phyloP scores from a whole-genome alignment of 2,329 filamentous ascomycete genomes.

The Xylaria digitata region DNA sequence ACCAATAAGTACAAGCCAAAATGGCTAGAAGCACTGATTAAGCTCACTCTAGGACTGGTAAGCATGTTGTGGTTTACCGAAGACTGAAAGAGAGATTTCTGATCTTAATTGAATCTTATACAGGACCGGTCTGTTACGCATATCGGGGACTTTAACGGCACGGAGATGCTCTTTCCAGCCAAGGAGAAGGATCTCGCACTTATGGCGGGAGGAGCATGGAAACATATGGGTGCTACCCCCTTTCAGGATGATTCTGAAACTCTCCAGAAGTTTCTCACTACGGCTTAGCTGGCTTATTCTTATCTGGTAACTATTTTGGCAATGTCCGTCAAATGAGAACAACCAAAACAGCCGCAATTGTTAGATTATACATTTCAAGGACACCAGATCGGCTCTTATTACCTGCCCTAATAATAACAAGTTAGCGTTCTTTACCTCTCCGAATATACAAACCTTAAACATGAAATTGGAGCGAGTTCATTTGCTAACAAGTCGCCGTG shows the following conservation, averaged over 20 bases:
- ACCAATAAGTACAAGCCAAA: slow-evolving; percentile 55
- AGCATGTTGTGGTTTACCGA: slow-evolving; percentile 37
- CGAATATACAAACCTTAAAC: too few species aligned
- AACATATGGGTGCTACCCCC: slow-evolving; percentile 57
- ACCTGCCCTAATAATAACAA: too few species aligned
- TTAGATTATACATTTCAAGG: too few species aligned
- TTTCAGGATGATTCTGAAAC: slow-evolving; percentile 54
- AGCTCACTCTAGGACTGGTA: slow-evolving; percentile 65
- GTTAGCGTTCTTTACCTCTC: too few species aligned
- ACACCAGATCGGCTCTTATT: too few species aligned
- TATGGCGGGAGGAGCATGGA: slow-evolving; percentile 58
- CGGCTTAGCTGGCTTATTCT: background rate
- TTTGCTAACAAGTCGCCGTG: too few species aligned
- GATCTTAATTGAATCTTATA: background rate
- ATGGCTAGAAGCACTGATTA: slow-evolving; percentile 63
- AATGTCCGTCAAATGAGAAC: too few species aligned
- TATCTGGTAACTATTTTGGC: background rate
- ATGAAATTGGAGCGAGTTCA: too few species aligned
- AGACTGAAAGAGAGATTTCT: slow-evolving; percentile 4
- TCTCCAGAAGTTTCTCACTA: slow-evolving; percentile 26
- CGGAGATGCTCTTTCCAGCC: slow-evolving; percentile 56
- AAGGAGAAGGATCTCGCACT: slow-evolving; percentile 59
- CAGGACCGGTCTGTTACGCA: slow-evolving; percentile 60
- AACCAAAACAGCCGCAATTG: too few species aligned
- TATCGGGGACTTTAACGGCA: slow-evolving; percentile 55